phyloP scores from a whole-genome alignment of 805 yeast species.

The Priceomyces castillae region DNA sequence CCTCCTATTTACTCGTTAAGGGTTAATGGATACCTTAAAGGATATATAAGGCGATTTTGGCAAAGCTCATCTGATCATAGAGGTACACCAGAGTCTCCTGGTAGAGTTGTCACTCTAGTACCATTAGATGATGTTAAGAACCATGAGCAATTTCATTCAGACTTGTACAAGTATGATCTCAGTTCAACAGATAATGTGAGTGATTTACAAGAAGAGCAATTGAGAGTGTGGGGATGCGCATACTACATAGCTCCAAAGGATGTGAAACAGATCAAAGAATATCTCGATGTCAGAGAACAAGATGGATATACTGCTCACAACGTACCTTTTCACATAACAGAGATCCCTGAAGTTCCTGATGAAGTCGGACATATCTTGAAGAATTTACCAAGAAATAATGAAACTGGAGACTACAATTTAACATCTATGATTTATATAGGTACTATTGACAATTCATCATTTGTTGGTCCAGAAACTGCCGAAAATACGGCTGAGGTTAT shows the following conservation, averaged over 20 bases:
- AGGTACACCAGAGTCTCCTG: constrained; percentile 84
- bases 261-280: constrained; percentile 59
- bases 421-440: constrained; percentile 77
- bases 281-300: constrained; percentile 80
- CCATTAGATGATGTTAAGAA: constrained; percentile 52
- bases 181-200: constrained; percentile 8
- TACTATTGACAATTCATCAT: constrained; percentile 74
- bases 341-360: constrained; percentile 13
- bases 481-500: constrained; percentile 61
- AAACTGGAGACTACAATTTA: constrained; percentile 42
- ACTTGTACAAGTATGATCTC: constrained; percentile 37
- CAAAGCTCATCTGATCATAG: constrained; percentile 87
- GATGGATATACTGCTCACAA: constrained; percentile 78
- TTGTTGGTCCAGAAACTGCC: constrained; percentile 76
- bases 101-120: constrained; percentile 82
- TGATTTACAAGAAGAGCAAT: constrained; percentile 38
- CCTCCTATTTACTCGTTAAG: constrained; percentile 67
- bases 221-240: constrained; percentile 76
- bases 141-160: constrained; percentile 40
- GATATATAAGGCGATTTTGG: constrained; percentile 85
- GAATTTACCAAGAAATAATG: constrained; percentile 14
- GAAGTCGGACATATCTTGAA: constrained; percentile 10
- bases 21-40: constrained; percentile 71
- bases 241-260: constrained; percentile 70
- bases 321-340: constrained; percentile 58